These are phyloP conservation scores for Naganishia sp. DNA, from an alignment of 1,284 basidiomycete genomes.

Conservation along the genomic window DNA sequence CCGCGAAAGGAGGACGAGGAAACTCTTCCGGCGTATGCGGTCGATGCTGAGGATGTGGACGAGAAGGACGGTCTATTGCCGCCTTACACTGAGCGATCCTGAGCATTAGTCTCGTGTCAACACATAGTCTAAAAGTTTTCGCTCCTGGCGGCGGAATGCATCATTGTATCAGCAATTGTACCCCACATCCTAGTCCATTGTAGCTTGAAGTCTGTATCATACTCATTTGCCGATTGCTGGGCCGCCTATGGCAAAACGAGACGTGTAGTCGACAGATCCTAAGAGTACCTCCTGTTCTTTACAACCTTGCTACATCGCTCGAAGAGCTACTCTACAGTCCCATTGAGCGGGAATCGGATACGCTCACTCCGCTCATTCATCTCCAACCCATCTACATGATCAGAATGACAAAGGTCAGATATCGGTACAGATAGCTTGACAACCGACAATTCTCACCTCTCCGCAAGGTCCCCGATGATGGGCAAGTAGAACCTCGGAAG, in stretches of 20 bases:
- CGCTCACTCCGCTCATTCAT: slow-evolving; percentile 24
- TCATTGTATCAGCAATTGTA: background rate
- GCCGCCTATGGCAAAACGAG: too few species aligned
- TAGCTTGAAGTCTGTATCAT: background rate
- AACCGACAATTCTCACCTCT: slow-evolving; percentile 47
- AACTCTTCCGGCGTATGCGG: background rate
- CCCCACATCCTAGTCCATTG: background rate
- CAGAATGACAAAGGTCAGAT: background rate
- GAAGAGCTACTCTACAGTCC: background rate
- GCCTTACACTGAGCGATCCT: slow-evolving; percentile 11
- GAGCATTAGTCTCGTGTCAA: background rate
- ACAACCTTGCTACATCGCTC: background rate
- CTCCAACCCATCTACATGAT: slow-evolving; percentile 32
- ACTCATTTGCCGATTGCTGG: too few species aligned
- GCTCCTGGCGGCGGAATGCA: too few species aligned
- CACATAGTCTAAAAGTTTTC: background rate
- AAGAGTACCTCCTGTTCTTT: background rate
- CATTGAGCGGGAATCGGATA: background rate
- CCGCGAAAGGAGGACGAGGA: background rate
- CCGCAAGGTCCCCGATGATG: slow-evolving; percentile 68
- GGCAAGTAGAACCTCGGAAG: slow-evolving; percentile 67
- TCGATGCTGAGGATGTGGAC: slow-evolving; percentile 6
- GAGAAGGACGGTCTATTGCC: slow-evolving; percentile 20
- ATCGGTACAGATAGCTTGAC: background rate
- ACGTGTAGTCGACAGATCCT: too few species aligned